Conservation (phyloP, 306 rosid genomes). For the Prosopis cineraria region DNA sequence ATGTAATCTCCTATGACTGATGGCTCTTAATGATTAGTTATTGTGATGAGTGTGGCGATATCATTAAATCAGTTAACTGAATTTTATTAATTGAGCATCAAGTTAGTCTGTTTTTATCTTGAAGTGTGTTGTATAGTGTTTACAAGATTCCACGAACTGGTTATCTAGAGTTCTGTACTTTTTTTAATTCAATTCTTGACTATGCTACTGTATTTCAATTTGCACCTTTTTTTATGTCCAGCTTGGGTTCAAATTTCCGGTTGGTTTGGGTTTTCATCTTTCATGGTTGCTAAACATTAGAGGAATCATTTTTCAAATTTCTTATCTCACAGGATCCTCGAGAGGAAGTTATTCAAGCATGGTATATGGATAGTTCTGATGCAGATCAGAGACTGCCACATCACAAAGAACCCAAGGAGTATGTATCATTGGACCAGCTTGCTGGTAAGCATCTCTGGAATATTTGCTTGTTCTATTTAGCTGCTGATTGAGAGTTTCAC, state of each 20-base stretch:
- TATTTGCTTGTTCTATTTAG: slow-evolving; percentile 11
- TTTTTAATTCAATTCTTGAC: background rate
- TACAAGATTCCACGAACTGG: background rate
- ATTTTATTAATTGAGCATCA: background rate
- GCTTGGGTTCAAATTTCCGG: slow-evolving; percentile 13
- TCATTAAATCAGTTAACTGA: background rate
- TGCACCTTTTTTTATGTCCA: slow-evolving; percentile 2
- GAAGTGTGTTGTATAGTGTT: background rate
- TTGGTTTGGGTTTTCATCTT: slow-evolving; percentile 16
- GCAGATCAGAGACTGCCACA: slow-evolving; percentile 97
- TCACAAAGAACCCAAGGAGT: slow-evolving; percentile 86
- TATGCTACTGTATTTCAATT: background rate
- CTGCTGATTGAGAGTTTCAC: background rate
- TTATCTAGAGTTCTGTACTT: too few relatives aligned
- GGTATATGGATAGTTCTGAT: slow-evolving; percentile 95
- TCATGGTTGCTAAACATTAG: slow-evolving; percentile 1
- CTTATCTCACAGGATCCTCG: slow-evolving; percentile 68
- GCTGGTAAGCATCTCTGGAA: slow-evolving; percentile 51
- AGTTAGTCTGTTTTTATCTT: background rate
- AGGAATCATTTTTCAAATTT: slow-evolving; percentile 21
- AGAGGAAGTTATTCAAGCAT: slow-evolving; percentile 95
- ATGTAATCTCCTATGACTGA: too few relatives aligned
- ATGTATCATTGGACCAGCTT: slow-evolving; percentile 77
- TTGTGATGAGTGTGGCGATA: too few relatives aligned
- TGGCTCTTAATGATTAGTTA: too few relatives aligned